phyloP scores from a whole-genome alignment of 176 grass and related monocot species.

The Oryza brachyantha region DNA sequence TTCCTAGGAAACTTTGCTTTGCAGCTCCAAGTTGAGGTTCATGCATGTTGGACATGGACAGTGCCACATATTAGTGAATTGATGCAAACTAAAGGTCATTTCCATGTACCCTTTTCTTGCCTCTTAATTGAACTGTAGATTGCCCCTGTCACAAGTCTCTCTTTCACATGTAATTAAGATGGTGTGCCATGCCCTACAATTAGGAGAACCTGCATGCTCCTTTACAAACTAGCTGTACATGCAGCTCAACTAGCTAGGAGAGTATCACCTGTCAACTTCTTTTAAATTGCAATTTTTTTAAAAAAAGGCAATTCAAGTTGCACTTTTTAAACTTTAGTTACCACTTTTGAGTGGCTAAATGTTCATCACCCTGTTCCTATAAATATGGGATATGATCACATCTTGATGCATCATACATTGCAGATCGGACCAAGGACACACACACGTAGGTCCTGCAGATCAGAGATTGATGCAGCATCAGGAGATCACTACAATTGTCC shows the following conservation, averaged over 20 bases:
- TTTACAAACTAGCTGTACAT: background rate
- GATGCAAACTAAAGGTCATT: background rate
- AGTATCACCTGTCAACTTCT: background rate
- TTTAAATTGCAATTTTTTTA: slow-evolving; percentile 14
- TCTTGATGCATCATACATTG: background rate
- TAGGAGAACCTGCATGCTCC: background rate
- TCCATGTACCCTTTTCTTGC: background rate
- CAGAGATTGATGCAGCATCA: background rate
- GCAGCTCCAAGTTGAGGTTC: slow-evolving; percentile 12
- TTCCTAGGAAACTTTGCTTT: slow-evolving; percentile 18
- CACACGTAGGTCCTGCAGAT: background rate
- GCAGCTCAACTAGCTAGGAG: slow-evolving; percentile 18
- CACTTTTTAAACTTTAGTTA: slow-evolving; percentile 17
- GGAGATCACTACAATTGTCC: background rate
- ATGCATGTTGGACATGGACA: background rate
- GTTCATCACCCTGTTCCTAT: slow-evolving; percentile 26
- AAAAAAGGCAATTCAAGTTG: slow-evolving; percentile 26
- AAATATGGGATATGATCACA: slow-evolving; percentile 17
- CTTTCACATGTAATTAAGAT: slow-evolving; percentile 30
- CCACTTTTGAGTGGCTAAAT: slow-evolving; percentile 23
- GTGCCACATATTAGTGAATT: background rate
- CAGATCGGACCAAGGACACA: background rate
- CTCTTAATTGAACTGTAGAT: background rate
- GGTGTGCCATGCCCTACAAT: background rate
- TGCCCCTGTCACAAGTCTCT: background rate